A percentile compares a stretch with the other conserved stretches of the same genome.
These are phyloP conservation scores for Berberis thunbergii DNA, from an alignment of 164 flowering plant species.

Conservation along the genomic window DNA sequence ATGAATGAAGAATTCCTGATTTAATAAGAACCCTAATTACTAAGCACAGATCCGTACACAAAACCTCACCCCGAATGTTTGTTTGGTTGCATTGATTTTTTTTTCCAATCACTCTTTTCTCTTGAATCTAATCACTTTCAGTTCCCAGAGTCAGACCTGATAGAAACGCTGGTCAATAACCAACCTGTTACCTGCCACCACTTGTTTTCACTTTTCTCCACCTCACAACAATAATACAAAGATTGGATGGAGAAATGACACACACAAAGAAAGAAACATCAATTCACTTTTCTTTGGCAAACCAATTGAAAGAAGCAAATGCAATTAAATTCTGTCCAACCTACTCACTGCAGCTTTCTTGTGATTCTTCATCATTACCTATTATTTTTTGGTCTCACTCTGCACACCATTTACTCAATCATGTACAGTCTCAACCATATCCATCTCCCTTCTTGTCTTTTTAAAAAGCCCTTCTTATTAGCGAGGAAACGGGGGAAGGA, in stretches of 20 bases:
- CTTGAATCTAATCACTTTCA: slow-evolving; percentile 5
- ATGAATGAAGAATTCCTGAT: not conserved
- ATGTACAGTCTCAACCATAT: slow-evolving; percentile 2
- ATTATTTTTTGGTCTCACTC: slow-evolving; percentile 31
- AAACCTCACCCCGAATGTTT: slow-evolving; percentile 9
- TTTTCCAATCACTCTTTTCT: not conserved
- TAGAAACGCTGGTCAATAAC: slow-evolving; percentile 14
- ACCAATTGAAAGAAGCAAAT: slow-evolving; percentile 1
- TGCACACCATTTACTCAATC: slow-evolving; percentile 12
- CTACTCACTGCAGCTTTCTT: not conserved
- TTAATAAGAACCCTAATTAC: not conserved
- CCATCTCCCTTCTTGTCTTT: not conserved
- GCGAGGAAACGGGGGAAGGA: not conserved
- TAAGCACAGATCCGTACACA: slow-evolving; percentile 3
- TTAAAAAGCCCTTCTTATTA: not conserved
- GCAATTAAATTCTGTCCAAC: not conserved
- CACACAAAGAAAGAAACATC: not conserved
- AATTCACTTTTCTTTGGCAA: not conserved
- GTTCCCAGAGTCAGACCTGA: slow-evolving; percentile 15
- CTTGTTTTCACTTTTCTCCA: slow-evolving; percentile 4
- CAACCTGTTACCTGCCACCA: slow-evolving; percentile 15
- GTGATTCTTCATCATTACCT: slow-evolving; percentile 32
- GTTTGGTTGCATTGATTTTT: not conserved
- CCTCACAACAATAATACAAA: not conserved
- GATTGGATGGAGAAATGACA: not conserved